phyloP scores from a whole-genome alignment of 495 filamentous ascomycete genomes.

The Symbiotaphrina buchneri region DNA sequence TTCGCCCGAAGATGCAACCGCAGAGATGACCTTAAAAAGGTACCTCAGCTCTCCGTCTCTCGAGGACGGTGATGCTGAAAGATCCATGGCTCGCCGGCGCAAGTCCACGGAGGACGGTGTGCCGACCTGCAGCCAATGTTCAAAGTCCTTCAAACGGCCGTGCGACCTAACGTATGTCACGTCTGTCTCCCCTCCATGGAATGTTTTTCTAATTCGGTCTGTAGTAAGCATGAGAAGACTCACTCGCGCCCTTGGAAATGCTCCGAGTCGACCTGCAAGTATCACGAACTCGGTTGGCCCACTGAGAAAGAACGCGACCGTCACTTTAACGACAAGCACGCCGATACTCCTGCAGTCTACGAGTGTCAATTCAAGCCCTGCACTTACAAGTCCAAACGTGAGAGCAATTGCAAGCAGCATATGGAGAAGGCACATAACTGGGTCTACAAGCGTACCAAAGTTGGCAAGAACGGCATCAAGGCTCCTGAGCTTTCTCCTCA shows the following conservation, averaged over 20 bases:
- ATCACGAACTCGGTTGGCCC: constrained; percentile 69
- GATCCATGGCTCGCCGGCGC: constrained; percentile 79
- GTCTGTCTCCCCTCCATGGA: constrained; percentile 8
- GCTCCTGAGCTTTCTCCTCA: too few species aligned
- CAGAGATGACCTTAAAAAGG: constrained; percentile 8
- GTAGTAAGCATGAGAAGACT: constrained; percentile 83
- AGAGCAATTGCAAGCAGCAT: constrained; percentile 97
- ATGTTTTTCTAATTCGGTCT: constrained; percentile 9
- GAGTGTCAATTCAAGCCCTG: constrained; percentile 70
- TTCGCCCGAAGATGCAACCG: constrained; percentile 7
- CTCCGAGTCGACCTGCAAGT: constrained; percentile 57
- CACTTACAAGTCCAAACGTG: constrained; percentile 82
- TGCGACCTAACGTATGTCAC: constrained; percentile 60
- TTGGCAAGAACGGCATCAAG: too few species aligned
- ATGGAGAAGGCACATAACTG: constrained; percentile 97
- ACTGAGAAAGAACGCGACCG: constrained; percentile 95
- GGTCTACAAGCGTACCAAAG: constrained; percentile 77
- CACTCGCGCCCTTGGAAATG: constrained; percentile 95
- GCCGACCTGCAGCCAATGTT: constrained; percentile 28
- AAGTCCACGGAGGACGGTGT: constrained; percentile 24
- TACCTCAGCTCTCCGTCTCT: constrained; percentile 1
- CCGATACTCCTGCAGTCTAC: constrained; percentile 47
- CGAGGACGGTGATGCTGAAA: constrained; percentile 7
- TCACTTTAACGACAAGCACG: constrained; percentile 90
- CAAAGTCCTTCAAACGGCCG: constrained; percentile 78